These are phyloP conservation scores for Fraxinus dipetala DNA, from an alignment of 305 asterid species.

Conservation along the genomic window DNA sequence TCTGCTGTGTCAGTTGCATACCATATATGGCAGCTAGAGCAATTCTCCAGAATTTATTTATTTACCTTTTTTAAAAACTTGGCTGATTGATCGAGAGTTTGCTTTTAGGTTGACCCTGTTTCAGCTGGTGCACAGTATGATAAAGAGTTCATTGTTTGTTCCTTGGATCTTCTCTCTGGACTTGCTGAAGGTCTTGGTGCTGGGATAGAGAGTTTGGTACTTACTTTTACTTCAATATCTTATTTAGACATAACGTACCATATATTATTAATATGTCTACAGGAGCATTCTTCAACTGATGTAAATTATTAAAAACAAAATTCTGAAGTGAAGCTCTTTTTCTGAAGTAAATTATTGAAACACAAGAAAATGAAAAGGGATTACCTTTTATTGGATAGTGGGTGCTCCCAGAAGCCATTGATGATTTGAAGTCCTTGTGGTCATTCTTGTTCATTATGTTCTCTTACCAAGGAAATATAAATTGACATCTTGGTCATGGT, in stretches of 20 bases:
- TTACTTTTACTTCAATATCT: conserved; percentile 17
- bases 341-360: conserved; percentile 1
- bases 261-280: conserved; percentile 10
- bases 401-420: not conserved
- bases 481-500: conserved; percentile 14
- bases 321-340: no score
- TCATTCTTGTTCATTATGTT: not conserved
- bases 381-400: not conserved
- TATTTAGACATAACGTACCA: conserved; percentile 6
- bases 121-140: conserved; percentile 82
- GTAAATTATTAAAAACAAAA: not conserved
- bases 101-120: conserved; percentile 68
- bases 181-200: conserved; percentile 93
- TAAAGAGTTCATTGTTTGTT: conserved; percentile 84
- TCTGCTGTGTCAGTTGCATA: not conserved
- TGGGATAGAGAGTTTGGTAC: conserved; percentile 90
- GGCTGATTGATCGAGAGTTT: conserved; percentile 24
- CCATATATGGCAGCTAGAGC: not conserved
- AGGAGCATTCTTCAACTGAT: conserved; percentile 8
- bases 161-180: conserved; percentile 94
- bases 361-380: not conserved
- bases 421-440: not conserved
- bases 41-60: not conserved
- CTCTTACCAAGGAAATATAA: not conserved
- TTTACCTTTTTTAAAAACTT: conserved; percentile 10